Conservation (phyloP, 176 grass and related monocot species). For the Hyparrhenia diplandra region DNA sequence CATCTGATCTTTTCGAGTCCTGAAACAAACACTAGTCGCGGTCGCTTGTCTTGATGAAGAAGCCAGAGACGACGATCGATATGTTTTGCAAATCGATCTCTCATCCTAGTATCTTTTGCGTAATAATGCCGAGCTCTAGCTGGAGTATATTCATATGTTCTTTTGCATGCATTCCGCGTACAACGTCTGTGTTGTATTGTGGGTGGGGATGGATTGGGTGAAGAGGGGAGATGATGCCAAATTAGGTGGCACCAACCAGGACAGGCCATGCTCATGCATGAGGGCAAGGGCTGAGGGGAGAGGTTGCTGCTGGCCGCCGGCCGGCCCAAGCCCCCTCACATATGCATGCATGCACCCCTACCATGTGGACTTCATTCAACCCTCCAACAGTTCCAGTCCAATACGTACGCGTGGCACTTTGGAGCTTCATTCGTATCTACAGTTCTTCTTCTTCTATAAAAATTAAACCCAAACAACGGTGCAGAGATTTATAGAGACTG, state of each 20-base stretch:
- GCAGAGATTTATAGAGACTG: no score
- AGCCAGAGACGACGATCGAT: constrained; percentile 14
- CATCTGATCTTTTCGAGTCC: background rate
- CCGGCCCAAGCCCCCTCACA: no score
- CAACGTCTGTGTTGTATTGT: background rate
- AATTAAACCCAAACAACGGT: no score
- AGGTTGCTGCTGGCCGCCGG: background rate
- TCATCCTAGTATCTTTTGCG: background rate
- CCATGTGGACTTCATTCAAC: constrained; percentile 18
- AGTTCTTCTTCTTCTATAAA: no score
- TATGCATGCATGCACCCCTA: constrained; percentile 4
- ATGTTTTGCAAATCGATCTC: background rate
- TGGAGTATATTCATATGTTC: background rate
- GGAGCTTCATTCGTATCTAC: background rate
- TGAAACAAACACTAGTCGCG: background rate
- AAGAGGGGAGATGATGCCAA: constrained; percentile 29
- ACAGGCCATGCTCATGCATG: constrained; percentile 22
- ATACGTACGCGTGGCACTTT: background rate
- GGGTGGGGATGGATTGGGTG: constrained; percentile 24
- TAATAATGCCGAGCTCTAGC: background rate
- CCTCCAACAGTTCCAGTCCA: background rate
- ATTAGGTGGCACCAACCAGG: constrained; percentile 51
- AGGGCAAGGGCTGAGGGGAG: background rate
- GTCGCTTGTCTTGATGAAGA: constrained; percentile 36
- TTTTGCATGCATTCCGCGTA: background rate